Evolutionary conservation across 139 green algal genomes (phyloP), one percentile per base, ranked within the genome.

Genomic region (Coelastrella sp.): DNA sequence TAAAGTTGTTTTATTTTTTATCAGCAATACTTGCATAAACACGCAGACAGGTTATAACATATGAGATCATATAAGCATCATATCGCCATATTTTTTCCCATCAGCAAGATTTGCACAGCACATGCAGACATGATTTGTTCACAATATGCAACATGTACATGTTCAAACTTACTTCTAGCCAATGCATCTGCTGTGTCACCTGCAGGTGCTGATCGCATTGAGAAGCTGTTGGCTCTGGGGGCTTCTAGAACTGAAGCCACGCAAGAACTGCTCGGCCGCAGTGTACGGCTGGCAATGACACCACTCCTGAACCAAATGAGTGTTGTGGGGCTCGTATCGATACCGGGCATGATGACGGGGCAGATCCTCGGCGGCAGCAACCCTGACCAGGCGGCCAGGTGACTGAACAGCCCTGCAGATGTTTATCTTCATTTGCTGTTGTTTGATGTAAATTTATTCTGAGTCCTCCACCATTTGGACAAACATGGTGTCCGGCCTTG

Each of bases 341-440:
- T 98, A 27, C 94, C 96, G 22, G 96, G 93, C 57, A 97, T 98
- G 96, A 97, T 98, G 95, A 98, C 95, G 0, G 96, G 96, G 9
- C 96, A 98, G 85, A 98, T 98, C 60, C 89, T 98, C 79, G 94
- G 90, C 0, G 96, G 96, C 6, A 93, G 87, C 4, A 92, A 97
- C 72, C 95, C 96, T 1, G 82, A 92, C 6, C 86, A 95, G 87
- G 94, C 88, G 6, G 88, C 88, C n/a, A 73, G 88, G 88, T 91
- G 58, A 19, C 63, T 14, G 0, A 0, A 25, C 35, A 49, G 35
- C 12, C 35, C 56, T 12, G 17, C 22, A 27, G 35, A 7, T 61
- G 49, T 85, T 8, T 60, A n/a, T 61, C 4, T 85, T 73, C 65
- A 73, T 73, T 78, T 19, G 15, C 70, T 12, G 14, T 68, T 70